Percentiles rank a stretch among this genome's conserved stretches.
These are phyloP conservation scores for Coemansia aciculifera DNA, from an alignment of 192 early-diverging fungal genomes.

Conservation along the genomic window DNA sequence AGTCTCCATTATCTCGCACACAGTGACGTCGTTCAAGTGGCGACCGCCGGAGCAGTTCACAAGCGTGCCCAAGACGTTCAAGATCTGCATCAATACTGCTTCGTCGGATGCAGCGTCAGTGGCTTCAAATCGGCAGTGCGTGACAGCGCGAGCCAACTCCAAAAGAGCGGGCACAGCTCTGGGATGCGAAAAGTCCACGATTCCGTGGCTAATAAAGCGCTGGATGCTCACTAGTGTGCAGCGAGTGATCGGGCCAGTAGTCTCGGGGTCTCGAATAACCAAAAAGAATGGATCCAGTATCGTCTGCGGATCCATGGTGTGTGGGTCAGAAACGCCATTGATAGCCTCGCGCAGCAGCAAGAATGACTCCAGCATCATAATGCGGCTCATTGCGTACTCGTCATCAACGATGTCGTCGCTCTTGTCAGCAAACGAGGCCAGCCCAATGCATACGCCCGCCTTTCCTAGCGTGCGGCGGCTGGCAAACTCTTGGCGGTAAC, in stretches of 20 bases:
- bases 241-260: constrained; percentile 91
- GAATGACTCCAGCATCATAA: constrained; percentile 48
- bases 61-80: constrained; percentile 76
- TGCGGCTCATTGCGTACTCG: constrained; percentile 32
- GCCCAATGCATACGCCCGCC: constrained; percentile 43
- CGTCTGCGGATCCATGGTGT: constrained; percentile 63
- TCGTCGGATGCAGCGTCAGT: constrained; percentile 93
- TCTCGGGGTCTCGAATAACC: constrained; percentile 89
- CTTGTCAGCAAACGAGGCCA: constrained; percentile 45
- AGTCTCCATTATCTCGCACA: constrained; percentile 98
- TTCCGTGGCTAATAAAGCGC: constrained; percentile 82
- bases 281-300: constrained; percentile 92
- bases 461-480: constrained; percentile 44
- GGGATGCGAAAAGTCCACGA: constrained; percentile 56
- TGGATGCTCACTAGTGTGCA: constrained; percentile 87
- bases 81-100: constrained; percentile 86
- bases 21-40: constrained; percentile 81
- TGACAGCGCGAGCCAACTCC: constrained; percentile 71
- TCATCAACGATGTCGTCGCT: constrained; percentile 25
- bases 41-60: constrained; percentile 70
- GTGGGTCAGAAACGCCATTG: constrained; percentile 55
- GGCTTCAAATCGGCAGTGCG: constrained; percentile 95
- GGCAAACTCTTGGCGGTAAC: constrained; percentile 33
- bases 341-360: constrained; percentile 45
- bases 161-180: constrained; percentile 36